Evolutionary conservation across 805 yeast species (phyloP), one percentile per base, ranked within the genome.

Genomic region (Ogataea paraovalis): DNA sequence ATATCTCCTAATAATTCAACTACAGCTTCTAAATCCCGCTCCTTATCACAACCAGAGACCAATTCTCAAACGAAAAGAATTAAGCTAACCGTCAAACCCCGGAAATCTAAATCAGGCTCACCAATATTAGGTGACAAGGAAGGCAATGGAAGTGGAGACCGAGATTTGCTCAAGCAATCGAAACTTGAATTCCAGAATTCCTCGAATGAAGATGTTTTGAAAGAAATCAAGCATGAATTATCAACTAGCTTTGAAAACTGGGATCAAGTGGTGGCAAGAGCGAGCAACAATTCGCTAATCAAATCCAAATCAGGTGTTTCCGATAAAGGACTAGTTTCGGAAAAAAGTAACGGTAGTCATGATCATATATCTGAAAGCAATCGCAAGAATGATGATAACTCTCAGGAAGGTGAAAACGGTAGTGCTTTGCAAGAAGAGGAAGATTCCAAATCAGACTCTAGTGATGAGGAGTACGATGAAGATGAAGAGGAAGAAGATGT

Each of bases 401-500:
- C 16, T 12, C 34, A 30, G 12, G 16, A 30, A 5, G 34, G 16
- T 30, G 34, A 8, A 14, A 30, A 30, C n/a, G 34, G 34, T 30
- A 14, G 5, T 30, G 16, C 4, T 9, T 30, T 14, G 16, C 16
- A 30, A 5, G 34, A 30, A 8, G 34, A 9, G 34, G n/a, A 12
- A 8, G 34, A 30, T 12, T 34, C 38, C 14, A 19, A 39, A 9
- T 22, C 27, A 23, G n/a, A 20, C 2, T n/a, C 27, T 4, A 12
- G 22, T 6, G 28, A 21, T 23, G 41, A 23, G 12, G 28, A 38
- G 8, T n/a, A 39, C 3, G 32, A 21, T 8, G 45, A 41, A 7
- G 33, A 41, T 5, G 14, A 39, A n/a, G 39, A 37, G 7, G 50
- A 44, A 18, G 39, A 34, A 20, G 19, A 28, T 12, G 48, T 38